Base-by-base conservation (phyloP, 1,139 yeast species). In the Lizanozyma gosingica region DNA sequence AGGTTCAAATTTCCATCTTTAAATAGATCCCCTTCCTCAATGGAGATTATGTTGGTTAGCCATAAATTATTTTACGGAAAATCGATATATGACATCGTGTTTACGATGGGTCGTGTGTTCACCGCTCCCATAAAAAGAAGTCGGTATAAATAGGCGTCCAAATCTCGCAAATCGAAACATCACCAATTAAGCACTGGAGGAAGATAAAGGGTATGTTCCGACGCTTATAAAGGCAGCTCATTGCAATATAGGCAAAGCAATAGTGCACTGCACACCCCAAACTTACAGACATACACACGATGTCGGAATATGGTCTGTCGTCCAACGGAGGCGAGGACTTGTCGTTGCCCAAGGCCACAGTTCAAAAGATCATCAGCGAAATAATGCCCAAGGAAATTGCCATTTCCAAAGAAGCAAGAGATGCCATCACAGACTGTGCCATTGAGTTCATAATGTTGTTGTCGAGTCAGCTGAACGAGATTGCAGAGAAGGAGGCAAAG, bases 401-500 rank as follows among this genome's bases (percentile, higher is more conserved):
- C 16, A 87, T 92, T 50, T 80, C 95, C 39, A 85, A 90, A 51
- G 98, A 92, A 49, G 95, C 97, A 4, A 71, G 97, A 46, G 98
- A 92, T 56, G 94, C 95, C 41, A 76, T 92, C 37, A 92, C 94
- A 37, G 97, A 92, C 57, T 88, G 97, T 59, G 90, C 97, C 53
- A 88, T 92, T 43, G 97, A 88, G 61, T 92, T 92, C 56, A 83
- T 94, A 45, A 92, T 92, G 94, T 87, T 92, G 47, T 67, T 92
- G 39, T 84, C 96, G 11, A 85, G 95, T 3, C 95, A 88, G 61
- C 84, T 94, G 45, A 90, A 94, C 55, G 98, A 94, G 49, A 87
- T 92, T 49, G 97, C 98, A 1, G 98, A 92, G 55, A 84, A 84
- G 53, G 98, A 92, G 56, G 83, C 95, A 40, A 92, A 92, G 61